These are phyloP conservation scores for Diaporthe caulivora DNA, from an alignment of 2,329 filamentous ascomycete species.

Conservation along the genomic window DNA sequence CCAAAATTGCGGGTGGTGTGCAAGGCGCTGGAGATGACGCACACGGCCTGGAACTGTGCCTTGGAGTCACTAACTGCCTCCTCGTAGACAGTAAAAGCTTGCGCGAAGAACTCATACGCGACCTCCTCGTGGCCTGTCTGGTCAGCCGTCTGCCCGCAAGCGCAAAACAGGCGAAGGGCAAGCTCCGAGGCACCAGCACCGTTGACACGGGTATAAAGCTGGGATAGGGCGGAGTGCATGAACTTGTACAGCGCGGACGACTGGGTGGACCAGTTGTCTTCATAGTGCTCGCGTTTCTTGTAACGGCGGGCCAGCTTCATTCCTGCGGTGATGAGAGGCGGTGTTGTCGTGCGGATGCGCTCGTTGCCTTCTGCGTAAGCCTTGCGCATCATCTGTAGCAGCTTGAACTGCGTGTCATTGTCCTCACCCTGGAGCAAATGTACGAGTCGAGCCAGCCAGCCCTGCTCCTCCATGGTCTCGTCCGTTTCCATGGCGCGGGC, in stretches of 20 bases:
- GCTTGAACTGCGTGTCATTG: slow-evolving; percentile 94
- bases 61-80: slow-evolving; percentile 95
- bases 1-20: slow-evolving; percentile 92
- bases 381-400: slow-evolving; percentile 88
- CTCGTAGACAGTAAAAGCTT: slow-evolving; percentile 98
- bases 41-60: slow-evolving; percentile 97
- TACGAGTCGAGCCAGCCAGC: slow-evolving; percentile 92
- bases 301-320: slow-evolving; percentile 90
- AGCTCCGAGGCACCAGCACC: slow-evolving; percentile 85
- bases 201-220: slow-evolving; percentile 88
- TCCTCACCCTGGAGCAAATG: slow-evolving; percentile 86
- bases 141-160: slow-evolving; percentile 92
- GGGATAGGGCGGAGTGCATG: slow-evolving; percentile 88
- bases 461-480: slow-evolving; percentile 97
- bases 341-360: slow-evolving; percentile 94
- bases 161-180: slow-evolving; percentile 88
- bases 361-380: slow-evolving; percentile 94
- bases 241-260: slow-evolving; percentile 92
- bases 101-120: slow-evolving; percentile 97
- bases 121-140: slow-evolving; percentile 94
- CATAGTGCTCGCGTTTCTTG: slow-evolving; percentile 89
- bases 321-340: slow-evolving; percentile 88
- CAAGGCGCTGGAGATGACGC: slow-evolving; percentile 89
- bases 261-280: slow-evolving; percentile 73
- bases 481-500: slow-evolving; percentile 85